Conservation (phyloP, 768 basidiomycete species). For the Tylopilus cervinicoccineus region DNA sequence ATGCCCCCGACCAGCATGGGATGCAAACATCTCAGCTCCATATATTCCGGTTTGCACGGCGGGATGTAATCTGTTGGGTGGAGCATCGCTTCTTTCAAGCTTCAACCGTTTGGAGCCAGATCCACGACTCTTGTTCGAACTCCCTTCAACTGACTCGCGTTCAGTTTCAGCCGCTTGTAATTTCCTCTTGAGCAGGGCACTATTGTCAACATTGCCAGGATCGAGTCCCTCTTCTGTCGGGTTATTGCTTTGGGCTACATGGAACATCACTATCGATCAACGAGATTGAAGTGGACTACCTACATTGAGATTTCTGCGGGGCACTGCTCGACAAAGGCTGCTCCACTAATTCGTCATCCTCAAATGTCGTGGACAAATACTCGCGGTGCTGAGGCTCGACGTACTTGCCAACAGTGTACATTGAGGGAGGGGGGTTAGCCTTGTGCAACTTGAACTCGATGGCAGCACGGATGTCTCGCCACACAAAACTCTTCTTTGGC, state of each 20-base stretch:
- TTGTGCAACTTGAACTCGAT: background rate
- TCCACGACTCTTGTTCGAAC: background rate
- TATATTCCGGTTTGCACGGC: background rate
- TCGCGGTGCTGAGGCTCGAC: background rate
- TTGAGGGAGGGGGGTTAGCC: background rate
- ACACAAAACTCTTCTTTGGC: background rate
- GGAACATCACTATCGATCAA: background rate
- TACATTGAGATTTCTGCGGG: background rate
- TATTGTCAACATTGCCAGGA: background rate
- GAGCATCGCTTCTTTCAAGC: too few relatives aligned
- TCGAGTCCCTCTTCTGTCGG: background rate
- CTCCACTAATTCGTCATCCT: too few relatives aligned
- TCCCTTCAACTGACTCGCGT: background rate
- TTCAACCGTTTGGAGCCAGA: background rate
- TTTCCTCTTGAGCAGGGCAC: background rate
- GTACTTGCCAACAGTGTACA: background rate
- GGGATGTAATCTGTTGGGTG: background rate
- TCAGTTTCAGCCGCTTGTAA: background rate
- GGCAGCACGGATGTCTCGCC: background rate
- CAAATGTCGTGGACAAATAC: too few relatives aligned
- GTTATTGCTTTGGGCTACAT: background rate
- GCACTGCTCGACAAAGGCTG: background rate
- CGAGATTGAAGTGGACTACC: background rate
- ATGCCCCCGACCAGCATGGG: constrained; percentile 4
- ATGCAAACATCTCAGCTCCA: constrained; percentile 5